Base-by-base conservation (phyloP, 192 early-diverging fungal genomes). In the Coemansia sp. region DNA sequence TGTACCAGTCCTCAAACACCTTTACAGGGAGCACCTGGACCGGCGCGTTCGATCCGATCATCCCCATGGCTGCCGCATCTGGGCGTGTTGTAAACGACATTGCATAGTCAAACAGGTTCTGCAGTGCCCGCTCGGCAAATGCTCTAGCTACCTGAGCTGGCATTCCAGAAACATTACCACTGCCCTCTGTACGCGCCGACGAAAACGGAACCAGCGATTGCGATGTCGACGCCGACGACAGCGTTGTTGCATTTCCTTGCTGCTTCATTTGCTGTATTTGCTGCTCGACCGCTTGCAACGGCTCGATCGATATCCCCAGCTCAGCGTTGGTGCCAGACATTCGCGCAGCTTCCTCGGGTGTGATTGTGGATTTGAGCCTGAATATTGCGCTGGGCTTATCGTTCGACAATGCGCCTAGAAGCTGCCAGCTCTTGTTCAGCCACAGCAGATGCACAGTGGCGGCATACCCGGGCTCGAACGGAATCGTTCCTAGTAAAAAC, bases 401-500 rank as follows among this genome's bases (percentile, higher is more conserved):
- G 69, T 93, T 93, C n/a, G 92, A 87, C 8, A 93, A 64, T 81
- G 84, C 85, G 20, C 91, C 91, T 12, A 93, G 85, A 40, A 89
- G 51, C 61, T 93, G 89, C 91, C 91, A 93, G 34, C 79, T 82
- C 61, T 86, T 89, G 48, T 87, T 87, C 25, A 87, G 92, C 93
- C 94, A 94, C n/a, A 92, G 67, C 26, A 97, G 84, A 71, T 98
- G 96, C 16, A 96, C 96, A 0, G 96, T 96, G 13, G 96, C 96
- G 4, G 90, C 96, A 76, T 79, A 94, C 2, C 94, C 94, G 12
- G 89, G 84, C 59, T 95, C 93, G 67, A 98, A 96, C 3, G 95
- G 91, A 26, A 87, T 68, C 1, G 86, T 89, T 3, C 94, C 96
- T 4, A 93, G 87, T 34, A 96, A 75, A 67, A 98, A 98, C 37